Percentiles rank a stretch among this genome's conserved stretches.
These are phyloP conservation scores for Testicularia cyperi DNA, from an alignment of 1,284 basidiomycete species.

Conservation along the genomic window DNA sequence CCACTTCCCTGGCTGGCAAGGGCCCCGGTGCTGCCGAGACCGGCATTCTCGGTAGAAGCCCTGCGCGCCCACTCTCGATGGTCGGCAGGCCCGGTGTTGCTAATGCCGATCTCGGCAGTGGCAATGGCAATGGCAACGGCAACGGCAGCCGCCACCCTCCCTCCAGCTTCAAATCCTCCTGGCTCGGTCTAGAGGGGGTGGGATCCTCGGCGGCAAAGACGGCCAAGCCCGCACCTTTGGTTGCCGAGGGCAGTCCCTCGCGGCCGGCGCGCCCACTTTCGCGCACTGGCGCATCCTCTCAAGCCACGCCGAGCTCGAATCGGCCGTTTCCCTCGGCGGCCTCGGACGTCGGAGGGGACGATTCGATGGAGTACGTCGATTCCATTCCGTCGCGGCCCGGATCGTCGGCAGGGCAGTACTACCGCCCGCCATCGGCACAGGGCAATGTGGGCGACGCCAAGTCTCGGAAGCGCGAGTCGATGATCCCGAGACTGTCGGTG, in stretches of 20 bases:
- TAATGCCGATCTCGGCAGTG: too few species aligned
- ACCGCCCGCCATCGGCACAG: conserved; percentile 40
- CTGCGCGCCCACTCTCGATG: conserved; percentile 14
- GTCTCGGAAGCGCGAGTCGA: conserved; percentile 31
- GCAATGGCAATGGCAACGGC: too few species aligned
- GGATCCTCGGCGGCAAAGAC: too few species aligned
- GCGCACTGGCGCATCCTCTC: too few species aligned
- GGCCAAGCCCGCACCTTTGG: too few species aligned
- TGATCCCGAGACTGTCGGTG: conserved; percentile 41
- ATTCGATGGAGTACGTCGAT: conserved; percentile 27
- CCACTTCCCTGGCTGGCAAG: conserved; percentile 20
- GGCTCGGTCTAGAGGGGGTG: conserved; percentile 29
- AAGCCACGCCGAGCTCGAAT: background rate
- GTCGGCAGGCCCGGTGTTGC: conserved; percentile 1
- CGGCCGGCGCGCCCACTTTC: too few species aligned
- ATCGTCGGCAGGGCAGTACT: conserved; percentile 40
- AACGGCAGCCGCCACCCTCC: conserved; percentile 27
- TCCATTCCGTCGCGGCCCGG: conserved; percentile 15
- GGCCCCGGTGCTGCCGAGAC: conserved; percentile 26
- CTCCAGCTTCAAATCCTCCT: conserved; percentile 27
- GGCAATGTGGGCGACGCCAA: conserved; percentile 30
- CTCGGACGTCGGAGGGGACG: conserved; percentile 1
- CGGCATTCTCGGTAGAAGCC: conserved; percentile 22
- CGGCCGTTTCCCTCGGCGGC: conserved; percentile 7
- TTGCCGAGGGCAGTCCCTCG: too few species aligned